phyloP scores from a whole-genome alignment of 176 grass and related monocot genomes.

The sorghum (Sorghum bicolor) region Sorghum_bicolor_NCBIv3 NC_012870.2:77243501-77244000 shows the following conservation, averaged over 20 bases:
- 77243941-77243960: slow-evolving; percentile 80
- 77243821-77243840: neutral
- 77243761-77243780: neutral
- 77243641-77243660: slow-evolving; percentile 79
- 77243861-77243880: slow-evolving; percentile 92
- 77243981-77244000: slow-evolving; percentile 62
- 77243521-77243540: slow-evolving; percentile 51
- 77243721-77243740: slow-evolving; percentile 68
- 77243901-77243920: slow-evolving; percentile 97
- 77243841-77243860: slow-evolving; percentile 86
- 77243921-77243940: slow-evolving; percentile 77
- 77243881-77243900: slow-evolving; percentile 95
- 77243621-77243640: slow-evolving; percentile 82
- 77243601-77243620: slow-evolving; percentile 65
- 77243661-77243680: slow-evolving; percentile 95
- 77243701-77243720: slow-evolving; percentile 85
- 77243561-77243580: slow-evolving; percentile 49
- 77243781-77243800: neutral
- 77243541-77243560: slow-evolving; percentile 14
- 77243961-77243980: slow-evolving; percentile 62
- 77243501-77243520: slow-evolving; percentile 43
- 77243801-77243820: neutral
- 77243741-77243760: slow-evolving; percentile 71
- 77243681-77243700: slow-evolving; percentile 77
- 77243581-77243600: slow-evolving; percentile 50